A percentile compares a stretch with the other conserved stretches of the same genome.
These are phyloP conservation scores for Myxozyma vanderwaltii DNA, from an alignment of 805 yeast genomes.

Conservation along the genomic window DNA sequence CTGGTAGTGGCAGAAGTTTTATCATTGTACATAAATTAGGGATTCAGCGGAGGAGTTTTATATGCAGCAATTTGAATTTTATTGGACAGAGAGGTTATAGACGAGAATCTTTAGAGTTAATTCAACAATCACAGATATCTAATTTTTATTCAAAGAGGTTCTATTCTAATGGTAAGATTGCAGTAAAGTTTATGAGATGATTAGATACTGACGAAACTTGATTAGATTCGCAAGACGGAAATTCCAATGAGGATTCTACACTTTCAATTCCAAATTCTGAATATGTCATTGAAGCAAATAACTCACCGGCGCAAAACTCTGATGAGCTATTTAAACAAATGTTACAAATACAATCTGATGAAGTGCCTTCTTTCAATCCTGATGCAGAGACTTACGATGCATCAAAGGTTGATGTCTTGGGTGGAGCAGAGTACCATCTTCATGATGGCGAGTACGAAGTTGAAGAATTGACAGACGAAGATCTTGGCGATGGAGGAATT, in stretches of 20 bases:
- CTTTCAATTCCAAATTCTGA: neutral
- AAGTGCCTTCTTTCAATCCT: neutral
- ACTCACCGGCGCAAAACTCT: neutral
- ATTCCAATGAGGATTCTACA: no score
- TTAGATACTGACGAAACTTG: no score
- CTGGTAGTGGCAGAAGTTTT: no score
- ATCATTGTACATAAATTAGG: no score
- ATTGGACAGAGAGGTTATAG: no score
- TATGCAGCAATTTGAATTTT: no score
- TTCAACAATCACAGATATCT: no score
- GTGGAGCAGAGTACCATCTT: slow-evolving; percentile 24
- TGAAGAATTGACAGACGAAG: neutral
- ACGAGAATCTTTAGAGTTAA: no score
- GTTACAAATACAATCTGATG: neutral
- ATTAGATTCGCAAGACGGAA: no score
- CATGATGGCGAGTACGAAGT: slow-evolving; percentile 23
- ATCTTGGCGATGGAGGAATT: neutral
- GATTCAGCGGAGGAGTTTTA: no score
- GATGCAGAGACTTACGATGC: slow-evolving; percentile 19
- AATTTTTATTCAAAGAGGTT: neutral
- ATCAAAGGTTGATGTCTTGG: neutral
- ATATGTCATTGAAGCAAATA: slow-evolving; percentile 4
- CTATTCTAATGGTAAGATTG: slow-evolving; percentile 1
- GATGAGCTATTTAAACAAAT: neutral
- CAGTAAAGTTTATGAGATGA: no score